These are phyloP conservation scores for Pyricularia sp. DNA, from an alignment of 2,329 filamentous ascomycete species.

Conservation along the genomic window DNA sequence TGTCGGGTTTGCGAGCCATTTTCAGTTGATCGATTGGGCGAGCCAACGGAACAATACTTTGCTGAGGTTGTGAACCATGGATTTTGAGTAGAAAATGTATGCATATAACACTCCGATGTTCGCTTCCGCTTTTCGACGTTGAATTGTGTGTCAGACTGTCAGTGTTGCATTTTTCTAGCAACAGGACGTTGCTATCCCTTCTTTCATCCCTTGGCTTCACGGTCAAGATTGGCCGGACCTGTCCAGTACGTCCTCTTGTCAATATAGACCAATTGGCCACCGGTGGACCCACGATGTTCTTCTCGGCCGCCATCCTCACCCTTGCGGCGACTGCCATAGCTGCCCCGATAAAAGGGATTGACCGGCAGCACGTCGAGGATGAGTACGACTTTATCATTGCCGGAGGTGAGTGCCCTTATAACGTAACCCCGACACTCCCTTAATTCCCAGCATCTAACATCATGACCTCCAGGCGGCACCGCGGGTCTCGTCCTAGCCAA, in stretches of 20 bases:
- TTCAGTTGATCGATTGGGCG: no score
- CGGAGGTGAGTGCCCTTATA: background rate
- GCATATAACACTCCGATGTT: background rate
- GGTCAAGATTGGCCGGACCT: background rate
- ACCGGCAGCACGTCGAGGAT: conserved; percentile 1
- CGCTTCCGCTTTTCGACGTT: background rate
- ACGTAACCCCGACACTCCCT: no score
- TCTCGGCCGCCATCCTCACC: background rate
- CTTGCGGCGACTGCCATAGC: background rate
- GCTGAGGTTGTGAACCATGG: background rate
- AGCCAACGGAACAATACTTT: no score
- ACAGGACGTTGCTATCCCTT: background rate
- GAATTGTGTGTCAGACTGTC: no score
- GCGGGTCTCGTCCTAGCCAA: conserved; percentile 17
- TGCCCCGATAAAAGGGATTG: conserved; percentile 1
- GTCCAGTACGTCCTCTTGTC: background rate
- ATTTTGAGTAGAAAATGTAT: background rate
- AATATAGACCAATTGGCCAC: background rate
- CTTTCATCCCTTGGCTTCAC: background rate
- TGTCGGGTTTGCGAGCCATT: background rate
- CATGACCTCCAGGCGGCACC: conserved; percentile 11
- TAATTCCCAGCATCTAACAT: no score
- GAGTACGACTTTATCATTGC: conserved; percentile 5
- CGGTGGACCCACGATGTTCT: background rate
- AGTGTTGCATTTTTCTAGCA: background rate